Evolutionary conservation across 257 asterid genomes (phyloP).

Genomic region (Gynochthodes officinalis): DNA sequence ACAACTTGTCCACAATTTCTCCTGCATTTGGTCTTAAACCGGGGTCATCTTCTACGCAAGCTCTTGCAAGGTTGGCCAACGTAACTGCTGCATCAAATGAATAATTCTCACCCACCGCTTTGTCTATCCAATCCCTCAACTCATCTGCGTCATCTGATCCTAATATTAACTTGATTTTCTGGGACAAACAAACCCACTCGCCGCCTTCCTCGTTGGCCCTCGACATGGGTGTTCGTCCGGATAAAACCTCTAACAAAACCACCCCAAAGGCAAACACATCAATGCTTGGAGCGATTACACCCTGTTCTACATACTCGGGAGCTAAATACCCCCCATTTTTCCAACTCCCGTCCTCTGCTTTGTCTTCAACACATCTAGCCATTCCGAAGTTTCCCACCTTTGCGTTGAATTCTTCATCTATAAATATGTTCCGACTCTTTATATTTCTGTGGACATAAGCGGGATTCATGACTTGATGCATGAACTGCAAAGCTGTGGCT

Average conservation of each 20-base stretch:
- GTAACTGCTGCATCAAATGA: constrained; percentile 54
- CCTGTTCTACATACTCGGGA: constrained; percentile 41
- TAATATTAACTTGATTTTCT: constrained; percentile 49
- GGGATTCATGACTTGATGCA: constrained; percentile 79
- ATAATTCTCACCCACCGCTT: constrained; percentile 64
- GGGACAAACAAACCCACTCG: constrained; percentile 20
- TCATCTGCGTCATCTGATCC: constrained; percentile 44
- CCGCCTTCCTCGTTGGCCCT: constrained; percentile 24
- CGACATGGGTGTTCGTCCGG: constrained; percentile 48
- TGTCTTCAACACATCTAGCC: constrained; percentile 35
- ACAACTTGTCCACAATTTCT: constrained; percentile 64
- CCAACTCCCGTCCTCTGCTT: constrained; percentile 24
- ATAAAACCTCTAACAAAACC: constrained; percentile 64
- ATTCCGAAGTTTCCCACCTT: constrained; percentile 71
- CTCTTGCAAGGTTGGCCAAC: constrained; percentile 64
- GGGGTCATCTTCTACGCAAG: constrained; percentile 70
- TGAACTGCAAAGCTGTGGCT: constrained; percentile 64
- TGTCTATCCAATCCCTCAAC: constrained; percentile 67
- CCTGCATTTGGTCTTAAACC: constrained; percentile 67
- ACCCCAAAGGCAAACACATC: constrained; percentile 77
- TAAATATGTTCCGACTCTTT: constrained; percentile 59
- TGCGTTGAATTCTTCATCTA: constrained; percentile 68
- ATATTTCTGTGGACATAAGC: constrained; percentile 54
- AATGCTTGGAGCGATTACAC: constrained; percentile 29
- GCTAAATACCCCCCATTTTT: constrained; percentile 54